A percentile compares a stretch with the other conserved stretches of the same genome.
phyloP scores from a whole-genome alignment of 805 yeast species.

The Priceomyces fermenticarens region DNA sequence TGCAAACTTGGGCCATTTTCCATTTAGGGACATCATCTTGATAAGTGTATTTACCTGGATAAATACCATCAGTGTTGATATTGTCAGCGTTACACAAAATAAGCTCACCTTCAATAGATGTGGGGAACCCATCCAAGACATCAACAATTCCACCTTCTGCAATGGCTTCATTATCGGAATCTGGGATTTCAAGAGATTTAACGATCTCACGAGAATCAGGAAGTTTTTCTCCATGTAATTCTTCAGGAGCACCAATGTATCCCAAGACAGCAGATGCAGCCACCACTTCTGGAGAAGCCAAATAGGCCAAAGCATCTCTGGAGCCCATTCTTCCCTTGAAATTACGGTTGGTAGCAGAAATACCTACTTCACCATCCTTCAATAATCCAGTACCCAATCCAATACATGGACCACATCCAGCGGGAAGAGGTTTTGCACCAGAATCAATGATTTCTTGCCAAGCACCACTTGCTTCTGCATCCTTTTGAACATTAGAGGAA shows the following conservation, averaged over 20 bases:
- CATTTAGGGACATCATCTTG: constrained; percentile 95
- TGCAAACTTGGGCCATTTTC: constrained; percentile 98
- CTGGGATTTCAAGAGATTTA: constrained; percentile 30
- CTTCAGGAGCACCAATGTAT: constrained; percentile 88
- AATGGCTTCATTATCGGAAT: constrained; percentile 24
- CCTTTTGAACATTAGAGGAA: constrained; percentile 85
- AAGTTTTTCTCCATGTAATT: constrained; percentile 57
- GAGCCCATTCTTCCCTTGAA: constrained; percentile 99
- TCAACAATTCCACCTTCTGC: constrained; percentile 52
- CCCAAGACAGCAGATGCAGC: constrained; percentile 98
- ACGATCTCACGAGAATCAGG: constrained; percentile 49
- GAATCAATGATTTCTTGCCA: constrained; percentile 90
- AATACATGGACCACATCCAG: constrained; percentile 99
- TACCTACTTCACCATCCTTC: constrained; percentile 96
- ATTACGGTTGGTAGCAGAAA: constrained; percentile 96
- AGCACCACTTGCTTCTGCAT: constrained; percentile 87
- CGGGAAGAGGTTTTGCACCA: constrained; percentile 92
- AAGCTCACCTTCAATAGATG: constrained; percentile 82
- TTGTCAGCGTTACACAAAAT: constrained; percentile 96
- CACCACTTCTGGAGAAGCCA: constrained; percentile 97
- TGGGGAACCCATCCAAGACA: constrained; percentile 89
- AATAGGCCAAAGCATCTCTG: constrained; percentile 89
- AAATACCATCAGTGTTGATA: constrained; percentile 96
- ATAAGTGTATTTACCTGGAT: constrained; percentile 98
- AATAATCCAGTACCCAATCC: constrained; percentile 94